Evolutionary conservation across 306 rosid species (phyloP).

Genomic region (cucumber (Cucumis sativus)): Cucumber_9930_V3 NC_026660.2:8415001-8415500

Average conservation of each 20-base stretch:
- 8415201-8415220: conserved; percentile 61
- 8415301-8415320: neutral
- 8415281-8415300: conserved; percentile 1
- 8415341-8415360: neutral
- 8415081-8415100: conserved; percentile 51
- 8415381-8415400: conserved; percentile 80
- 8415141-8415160: conserved; percentile 27
- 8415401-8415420: conserved; percentile 81
- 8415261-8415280: conserved; percentile 11
- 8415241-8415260: conserved; percentile 61
- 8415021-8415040: neutral
- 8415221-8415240: conserved; percentile 64
- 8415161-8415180: conserved; percentile 40
- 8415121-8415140: conserved; percentile 81
- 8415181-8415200: conserved; percentile 57
- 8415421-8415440: conserved; percentile 83
- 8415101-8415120: conserved; percentile 55
- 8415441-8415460: conserved; percentile 86
- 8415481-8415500: neutral
- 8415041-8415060: neutral
- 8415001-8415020: neutral
- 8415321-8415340: neutral
- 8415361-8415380: conserved; percentile 28
- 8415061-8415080: conserved; percentile 63
- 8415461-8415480: conserved; percentile 62